phyloP scores from a whole-genome alignment of 2,329 filamentous ascomycete species.

The Fusarium duplospermum region DNA sequence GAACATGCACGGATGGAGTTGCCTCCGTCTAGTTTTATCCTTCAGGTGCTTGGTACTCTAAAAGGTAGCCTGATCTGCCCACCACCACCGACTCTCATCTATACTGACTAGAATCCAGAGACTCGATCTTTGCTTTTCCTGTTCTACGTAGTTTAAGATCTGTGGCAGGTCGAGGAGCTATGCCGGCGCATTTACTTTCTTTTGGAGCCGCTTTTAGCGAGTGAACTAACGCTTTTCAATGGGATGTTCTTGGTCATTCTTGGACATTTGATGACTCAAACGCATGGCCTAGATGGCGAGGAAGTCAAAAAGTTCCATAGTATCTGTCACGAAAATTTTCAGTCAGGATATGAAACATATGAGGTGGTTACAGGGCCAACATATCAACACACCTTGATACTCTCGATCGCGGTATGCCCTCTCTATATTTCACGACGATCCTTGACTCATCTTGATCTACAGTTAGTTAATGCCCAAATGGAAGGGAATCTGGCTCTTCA shows the following conservation, averaged over 20 bases:
- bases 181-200: not conserved
- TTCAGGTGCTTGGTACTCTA: not conserved
- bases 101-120: not conserved
- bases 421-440: not conserved
- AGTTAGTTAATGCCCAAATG: not conserved
- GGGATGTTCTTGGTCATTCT: not conserved
- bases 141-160: not conserved
- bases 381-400: not conserved
- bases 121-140: not conserved
- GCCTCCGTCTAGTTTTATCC: not conserved
- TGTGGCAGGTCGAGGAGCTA: not conserved
- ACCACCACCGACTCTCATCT: not conserved
- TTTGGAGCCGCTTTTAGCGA: not conserved
- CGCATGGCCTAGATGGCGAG: not conserved
- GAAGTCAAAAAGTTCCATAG: not conserved
- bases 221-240: not conserved
- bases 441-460: not conserved
- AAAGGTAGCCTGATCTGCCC: not conserved
- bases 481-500: not conserved
- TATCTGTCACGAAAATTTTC: not conserved
- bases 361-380: not conserved
- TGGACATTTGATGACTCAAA: not conserved
- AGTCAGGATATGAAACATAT: not conserved
- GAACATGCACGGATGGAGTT: not conserved
- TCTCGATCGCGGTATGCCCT: not conserved